These are phyloP conservation scores for Aureobasidium sp. DNA, from an alignment of 2,329 filamentous ascomycete species.

Conservation along the genomic window DNA sequence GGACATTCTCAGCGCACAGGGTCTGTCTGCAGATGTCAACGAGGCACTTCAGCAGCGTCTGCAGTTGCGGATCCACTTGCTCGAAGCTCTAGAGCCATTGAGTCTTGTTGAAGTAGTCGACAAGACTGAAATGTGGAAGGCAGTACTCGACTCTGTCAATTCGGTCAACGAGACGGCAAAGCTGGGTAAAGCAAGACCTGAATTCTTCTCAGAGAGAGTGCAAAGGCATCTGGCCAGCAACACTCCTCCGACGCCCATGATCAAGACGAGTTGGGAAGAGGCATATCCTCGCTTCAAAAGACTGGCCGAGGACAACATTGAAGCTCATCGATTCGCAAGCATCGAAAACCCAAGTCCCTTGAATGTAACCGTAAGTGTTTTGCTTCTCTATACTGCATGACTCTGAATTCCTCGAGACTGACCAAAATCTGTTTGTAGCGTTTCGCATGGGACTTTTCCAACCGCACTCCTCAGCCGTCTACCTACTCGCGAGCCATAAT, in stretches of 20 bases:
- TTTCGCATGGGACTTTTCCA: constrained; percentile 66
- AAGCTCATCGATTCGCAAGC: constrained; percentile 31
- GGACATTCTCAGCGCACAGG: constrained; percentile 34
- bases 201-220: constrained; percentile 83
- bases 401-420: background rate
- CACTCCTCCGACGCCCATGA: constrained; percentile 84
- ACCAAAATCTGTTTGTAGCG: constrained; percentile 33
- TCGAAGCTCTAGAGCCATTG: constrained; percentile 12
- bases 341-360: constrained; percentile 7
- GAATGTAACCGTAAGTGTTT: constrained; percentile 14
- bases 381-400: background rate
- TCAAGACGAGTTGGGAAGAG: constrained; percentile 64
- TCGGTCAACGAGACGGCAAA: constrained; percentile 3
- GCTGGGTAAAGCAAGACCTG: constrained; percentile 57
- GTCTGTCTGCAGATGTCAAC: constrained; percentile 16
- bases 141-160: constrained; percentile 23
- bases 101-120: background rate
- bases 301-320: constrained; percentile 63
- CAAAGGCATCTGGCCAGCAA: constrained; percentile 89
- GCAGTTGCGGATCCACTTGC: constrained; percentile 47
- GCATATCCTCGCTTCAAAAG: constrained; percentile 61
- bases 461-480: constrained; percentile 71
- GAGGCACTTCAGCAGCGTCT: constrained; percentile 43
- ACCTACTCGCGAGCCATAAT: constrained; percentile 66
- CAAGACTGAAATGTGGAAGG: constrained; percentile 14